phyloP scores from a whole-genome alignment of 2,329 filamentous ascomycete species.

The Fusarium paranaense region DNA sequence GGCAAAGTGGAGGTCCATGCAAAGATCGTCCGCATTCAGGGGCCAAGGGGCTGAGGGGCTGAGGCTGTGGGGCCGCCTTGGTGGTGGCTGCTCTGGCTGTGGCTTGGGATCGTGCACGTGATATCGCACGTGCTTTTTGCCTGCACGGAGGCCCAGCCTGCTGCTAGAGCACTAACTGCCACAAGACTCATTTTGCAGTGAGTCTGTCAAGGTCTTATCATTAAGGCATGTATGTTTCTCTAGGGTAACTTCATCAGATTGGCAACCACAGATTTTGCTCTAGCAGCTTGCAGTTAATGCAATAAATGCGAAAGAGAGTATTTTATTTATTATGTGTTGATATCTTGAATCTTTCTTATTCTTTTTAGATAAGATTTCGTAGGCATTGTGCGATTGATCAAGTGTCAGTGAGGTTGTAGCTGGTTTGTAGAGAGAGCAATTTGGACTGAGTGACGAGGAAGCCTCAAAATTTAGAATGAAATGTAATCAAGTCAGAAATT shows the following conservation, averaged over 20 bases:
- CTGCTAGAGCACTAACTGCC: not conserved
- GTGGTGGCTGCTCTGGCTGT: no score
- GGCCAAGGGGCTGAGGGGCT: not conserved
- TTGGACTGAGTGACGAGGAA: not conserved
- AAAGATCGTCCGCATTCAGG: not conserved
- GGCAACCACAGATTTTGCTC: not conserved
- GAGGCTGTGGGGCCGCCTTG: no score
- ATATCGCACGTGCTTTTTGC: not conserved
- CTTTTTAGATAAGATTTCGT: no score
- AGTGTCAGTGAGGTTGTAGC: no score
- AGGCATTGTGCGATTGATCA: not conserved
- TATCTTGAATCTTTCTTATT: not conserved
- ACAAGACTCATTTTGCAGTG: not conserved
- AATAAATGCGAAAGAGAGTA: not conserved
- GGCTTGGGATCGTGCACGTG: not conserved
- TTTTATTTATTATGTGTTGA: not conserved
- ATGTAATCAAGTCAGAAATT: not conserved
- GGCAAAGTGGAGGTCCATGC: not conserved
- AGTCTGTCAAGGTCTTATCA: not conserved
- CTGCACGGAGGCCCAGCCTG: no score
- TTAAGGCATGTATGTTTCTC: not conserved
- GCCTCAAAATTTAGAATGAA: not conserved
- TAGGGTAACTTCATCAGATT: not conserved
- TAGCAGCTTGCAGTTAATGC: not conserved
- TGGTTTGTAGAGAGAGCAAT: not conserved